Conservation (phyloP, 768 basidiomycete species). For the Mycena haematopus region DNA sequence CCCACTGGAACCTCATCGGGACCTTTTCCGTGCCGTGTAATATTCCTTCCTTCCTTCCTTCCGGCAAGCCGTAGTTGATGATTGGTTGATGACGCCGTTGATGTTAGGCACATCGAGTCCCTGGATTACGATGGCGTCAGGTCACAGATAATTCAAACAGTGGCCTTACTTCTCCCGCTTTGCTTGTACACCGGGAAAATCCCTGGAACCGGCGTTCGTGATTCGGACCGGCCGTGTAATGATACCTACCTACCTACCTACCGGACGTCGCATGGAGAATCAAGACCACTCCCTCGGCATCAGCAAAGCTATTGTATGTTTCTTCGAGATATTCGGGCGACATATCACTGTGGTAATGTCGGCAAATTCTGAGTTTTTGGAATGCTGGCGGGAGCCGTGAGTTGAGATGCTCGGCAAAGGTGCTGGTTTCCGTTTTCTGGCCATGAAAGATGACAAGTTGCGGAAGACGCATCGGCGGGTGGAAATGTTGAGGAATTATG, state of each 20-base stretch:
- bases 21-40: neutral
- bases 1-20: slow-evolving; percentile 1
- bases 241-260: neutral
- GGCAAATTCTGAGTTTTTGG: slow-evolving; percentile 1
- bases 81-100: slow-evolving; percentile 7
- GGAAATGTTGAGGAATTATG: neutral
- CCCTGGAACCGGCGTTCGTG: no score
- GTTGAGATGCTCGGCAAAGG: neutral
- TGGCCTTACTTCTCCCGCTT: no score
- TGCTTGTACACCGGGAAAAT: no score
- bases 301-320: slow-evolving; percentile 2
- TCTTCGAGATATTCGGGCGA: slow-evolving; percentile 12
- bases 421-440: neutral
- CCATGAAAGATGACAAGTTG: neutral
- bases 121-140: neutral
- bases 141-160: no score
- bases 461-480: slow-evolving; percentile 5
- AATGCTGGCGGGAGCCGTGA: neutral
- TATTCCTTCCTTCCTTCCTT: no score
- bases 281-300: neutral
- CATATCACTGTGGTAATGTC: slow-evolving; percentile 13
- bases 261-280: slow-evolving; percentile 9
- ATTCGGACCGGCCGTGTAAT: no score
- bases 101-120: slow-evolving; percentile 3
- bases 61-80: no score